Evolutionary conservation across 768 basidiomycete genomes (phyloP).

Genomic region (Trametopsis cervina): DNA sequence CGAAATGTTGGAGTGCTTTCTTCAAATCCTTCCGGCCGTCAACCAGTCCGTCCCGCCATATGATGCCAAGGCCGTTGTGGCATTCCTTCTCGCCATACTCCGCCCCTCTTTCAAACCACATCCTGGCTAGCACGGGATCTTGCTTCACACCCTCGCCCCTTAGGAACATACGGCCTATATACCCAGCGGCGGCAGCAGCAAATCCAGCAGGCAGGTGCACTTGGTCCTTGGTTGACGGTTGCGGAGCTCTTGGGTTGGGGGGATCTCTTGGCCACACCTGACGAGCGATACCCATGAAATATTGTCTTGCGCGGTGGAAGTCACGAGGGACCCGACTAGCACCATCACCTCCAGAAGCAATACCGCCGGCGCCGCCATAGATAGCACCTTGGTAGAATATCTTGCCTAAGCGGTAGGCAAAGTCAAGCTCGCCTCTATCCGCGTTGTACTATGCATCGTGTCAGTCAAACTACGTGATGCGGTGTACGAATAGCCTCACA

Average conservation of each 20-base stretch:
- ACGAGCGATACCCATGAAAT: slow-evolving; percentile 81
- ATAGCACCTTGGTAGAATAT: slow-evolving; percentile 96
- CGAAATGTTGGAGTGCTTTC: slow-evolving; percentile 63
- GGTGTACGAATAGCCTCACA: slow-evolving; percentile 30
- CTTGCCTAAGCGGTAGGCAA: slow-evolving; percentile 89
- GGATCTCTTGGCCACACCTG: slow-evolving; percentile 86
- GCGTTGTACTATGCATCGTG: slow-evolving; percentile 72
- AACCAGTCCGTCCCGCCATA: slow-evolving; percentile 83
- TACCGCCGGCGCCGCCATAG: slow-evolving; percentile 72
- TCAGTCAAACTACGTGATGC: not conserved
- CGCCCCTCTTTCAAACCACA: slow-evolving; percentile 92
- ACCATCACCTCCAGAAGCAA: slow-evolving; percentile 85
- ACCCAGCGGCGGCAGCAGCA: slow-evolving; percentile 79
- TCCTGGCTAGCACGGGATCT: slow-evolving; percentile 69
- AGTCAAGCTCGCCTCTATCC: slow-evolving; percentile 83
- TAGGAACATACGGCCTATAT: slow-evolving; percentile 89
- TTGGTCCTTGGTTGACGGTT: slow-evolving; percentile 20
- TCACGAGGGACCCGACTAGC: slow-evolving; percentile 83
- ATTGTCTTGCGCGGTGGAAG: slow-evolving; percentile 66
- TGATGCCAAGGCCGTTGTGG: slow-evolving; percentile 86
- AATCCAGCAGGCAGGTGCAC: slow-evolving; percentile 32
- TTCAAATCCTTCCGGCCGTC: slow-evolving; percentile 56
- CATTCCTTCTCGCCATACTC: slow-evolving; percentile 81
- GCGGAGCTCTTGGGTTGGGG: slow-evolving; percentile 37
- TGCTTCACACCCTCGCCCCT: slow-evolving; percentile 86